These are phyloP conservation scores for Silene noctiflora DNA, from an alignment of 179 eudicot species.

Conservation along the genomic window DNA sequence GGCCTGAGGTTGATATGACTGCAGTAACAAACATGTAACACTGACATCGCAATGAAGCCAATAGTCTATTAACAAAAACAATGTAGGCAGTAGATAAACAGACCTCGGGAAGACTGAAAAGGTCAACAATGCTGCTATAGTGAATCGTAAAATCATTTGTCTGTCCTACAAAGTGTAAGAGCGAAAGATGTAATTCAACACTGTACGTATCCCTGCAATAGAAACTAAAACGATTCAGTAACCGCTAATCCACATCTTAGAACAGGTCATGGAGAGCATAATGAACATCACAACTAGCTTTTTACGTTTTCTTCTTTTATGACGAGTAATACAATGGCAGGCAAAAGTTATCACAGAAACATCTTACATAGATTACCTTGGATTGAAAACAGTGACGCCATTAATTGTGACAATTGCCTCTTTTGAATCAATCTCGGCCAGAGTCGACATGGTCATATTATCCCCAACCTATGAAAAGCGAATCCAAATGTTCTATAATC, in stretches of 20 bases:
- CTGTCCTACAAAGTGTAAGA: conserved; percentile 89
- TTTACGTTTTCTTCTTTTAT: too few species aligned
- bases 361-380: conserved; percentile 48
- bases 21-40: conserved; percentile 30
- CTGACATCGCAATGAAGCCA: background rate
- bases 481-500: background rate
- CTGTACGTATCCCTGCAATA: conserved; percentile 78
- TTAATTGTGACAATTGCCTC: conserved; percentile 93
- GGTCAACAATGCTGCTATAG: conserved; percentile 87
- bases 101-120: conserved; percentile 92
- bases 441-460: conserved; percentile 65
- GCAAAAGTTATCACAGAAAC: background rate
- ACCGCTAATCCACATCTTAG: too few species aligned
- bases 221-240: conserved; percentile 8
- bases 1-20: conserved; percentile 76
- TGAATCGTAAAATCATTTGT: conserved; percentile 97
- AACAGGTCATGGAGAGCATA: background rate
- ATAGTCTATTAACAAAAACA: background rate
- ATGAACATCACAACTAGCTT: background rate
- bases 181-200: conserved; percentile 87
- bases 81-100: background rate
- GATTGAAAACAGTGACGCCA: conserved; percentile 84
- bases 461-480: conserved; percentile 58
- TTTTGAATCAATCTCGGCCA: conserved; percentile 94
- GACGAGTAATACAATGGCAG: too few species aligned